Evolutionary conservation across 2,329 filamentous ascomycete species (phyloP).

Genomic region (Fusarium caatingaense): DNA sequence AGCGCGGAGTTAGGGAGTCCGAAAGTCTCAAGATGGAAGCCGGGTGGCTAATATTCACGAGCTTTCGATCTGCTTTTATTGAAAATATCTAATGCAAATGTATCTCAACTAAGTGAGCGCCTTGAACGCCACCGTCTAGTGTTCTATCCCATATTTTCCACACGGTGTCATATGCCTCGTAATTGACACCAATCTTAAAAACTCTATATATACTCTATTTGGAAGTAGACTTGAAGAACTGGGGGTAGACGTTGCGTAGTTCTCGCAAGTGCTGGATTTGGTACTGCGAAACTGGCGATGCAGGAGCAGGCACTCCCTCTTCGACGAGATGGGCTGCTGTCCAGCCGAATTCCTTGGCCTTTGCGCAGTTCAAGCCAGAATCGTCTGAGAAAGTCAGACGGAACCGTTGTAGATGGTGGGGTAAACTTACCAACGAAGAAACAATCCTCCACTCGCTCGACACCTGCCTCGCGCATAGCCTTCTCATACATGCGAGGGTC

Average conservation of each 20-base stretch:
- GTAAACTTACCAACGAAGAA: slow-evolving; percentile 86
- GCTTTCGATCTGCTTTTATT: slow-evolving; percentile 7
- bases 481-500: slow-evolving; percentile 84
- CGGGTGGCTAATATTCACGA: not conserved
- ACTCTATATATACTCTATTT: not conserved
- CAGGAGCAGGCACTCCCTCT: slow-evolving; percentile 72
- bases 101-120: slow-evolving; percentile 23
- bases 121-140: slow-evolving; percentile 33
- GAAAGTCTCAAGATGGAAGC: not conserved
- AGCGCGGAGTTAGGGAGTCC: slow-evolving; percentile 40
- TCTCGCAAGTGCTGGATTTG: slow-evolving; percentile 82
- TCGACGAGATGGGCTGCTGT: slow-evolving; percentile 87
- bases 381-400: slow-evolving; percentile 71
- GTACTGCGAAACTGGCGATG: slow-evolving; percentile 73
- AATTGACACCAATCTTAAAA: not conserved
- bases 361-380: slow-evolving; percentile 82
- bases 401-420: not conserved
- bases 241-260: slow-evolving; percentile 79
- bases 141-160: not conserved
- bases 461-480: slow-evolving; percentile 86
- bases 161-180: not conserved
- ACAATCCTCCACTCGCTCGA: slow-evolving; percentile 75
- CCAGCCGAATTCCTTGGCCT: slow-evolving; percentile 86
- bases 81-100: slow-evolving; percentile 22
- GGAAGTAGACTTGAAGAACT: slow-evolving; percentile 77